Evolutionary conservation across 1,284 basidiomycete genomes (phyloP).

Genomic region (Cerrena zonata): DNA sequence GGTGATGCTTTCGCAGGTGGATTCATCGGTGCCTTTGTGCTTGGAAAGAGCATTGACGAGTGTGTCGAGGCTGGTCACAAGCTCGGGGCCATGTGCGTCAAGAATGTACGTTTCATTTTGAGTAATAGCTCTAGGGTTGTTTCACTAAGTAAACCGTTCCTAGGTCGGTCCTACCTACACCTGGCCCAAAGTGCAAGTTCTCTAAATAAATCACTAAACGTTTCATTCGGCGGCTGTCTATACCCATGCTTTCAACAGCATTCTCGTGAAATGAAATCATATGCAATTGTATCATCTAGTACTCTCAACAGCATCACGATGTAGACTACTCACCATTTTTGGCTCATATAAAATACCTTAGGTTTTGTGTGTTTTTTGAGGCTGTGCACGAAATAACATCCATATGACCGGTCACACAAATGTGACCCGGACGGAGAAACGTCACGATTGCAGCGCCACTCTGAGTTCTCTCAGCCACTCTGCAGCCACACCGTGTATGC

Average conservation of each 20-base stretch:
- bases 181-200: conserved; percentile 70
- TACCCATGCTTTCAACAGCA: conserved; percentile 16
- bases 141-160: neutral
- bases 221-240: conserved; percentile 12
- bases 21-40: conserved; percentile 82
- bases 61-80: conserved; percentile 85
- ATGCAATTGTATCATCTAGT: neutral
- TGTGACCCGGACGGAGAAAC: neutral
- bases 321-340: neutral
- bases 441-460: neutral
- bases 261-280: neutral
- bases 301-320: neutral
- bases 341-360: neutral
- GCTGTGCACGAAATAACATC: no score
- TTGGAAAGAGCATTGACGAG: conserved; percentile 78
- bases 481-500: neutral
- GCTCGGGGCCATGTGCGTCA: conserved; percentile 84
- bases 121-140: neutral
- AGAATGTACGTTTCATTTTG: conserved; percentile 52
- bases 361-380: no score
- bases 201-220: conserved; percentile 33
- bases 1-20: conserved; percentile 99
- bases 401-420: no score
- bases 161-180: conserved; percentile 74
- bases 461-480: conserved; percentile 1